phyloP scores from a whole-genome alignment of 2,329 filamentous ascomycete species.

The Phialocephala subalpina region DNA sequence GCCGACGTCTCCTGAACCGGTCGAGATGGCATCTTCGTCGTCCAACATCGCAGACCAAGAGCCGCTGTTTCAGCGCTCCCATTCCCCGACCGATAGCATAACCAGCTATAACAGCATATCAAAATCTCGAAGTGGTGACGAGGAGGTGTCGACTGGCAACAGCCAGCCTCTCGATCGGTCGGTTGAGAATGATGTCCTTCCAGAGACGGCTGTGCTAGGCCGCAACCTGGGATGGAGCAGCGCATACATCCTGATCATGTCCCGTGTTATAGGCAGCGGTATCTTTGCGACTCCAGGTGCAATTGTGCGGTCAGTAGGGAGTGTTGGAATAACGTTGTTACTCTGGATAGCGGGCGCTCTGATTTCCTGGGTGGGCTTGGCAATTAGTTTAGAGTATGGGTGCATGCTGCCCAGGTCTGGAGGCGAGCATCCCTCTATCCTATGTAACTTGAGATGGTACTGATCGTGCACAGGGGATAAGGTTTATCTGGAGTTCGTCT shows the following conservation, averaged over 20 bases:
- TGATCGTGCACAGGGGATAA: neutral
- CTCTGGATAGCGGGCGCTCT: neutral
- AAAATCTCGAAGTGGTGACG: neutral
- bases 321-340: neutral
- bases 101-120: slow-evolving; percentile 5
- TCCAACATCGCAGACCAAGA: slow-evolving; percentile 13
- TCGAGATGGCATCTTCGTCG: slow-evolving; percentile 17
- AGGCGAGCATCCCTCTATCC: neutral
- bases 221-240: slow-evolving; percentile 1
- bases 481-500: neutral
- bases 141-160: neutral
- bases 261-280: slow-evolving; percentile 4
- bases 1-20: slow-evolving; percentile 11
- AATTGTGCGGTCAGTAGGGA: neutral
- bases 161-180: neutral
- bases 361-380: slow-evolving; percentile 1
- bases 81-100: slow-evolving; percentile 9
- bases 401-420: slow-evolving; percentile 2
- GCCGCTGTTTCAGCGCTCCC: slow-evolving; percentile 16
- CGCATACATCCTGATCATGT: neutral
- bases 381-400: neutral
- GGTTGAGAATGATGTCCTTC: neutral
- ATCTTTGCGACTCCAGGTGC: slow-evolving; percentile 4
- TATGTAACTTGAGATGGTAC: neutral
- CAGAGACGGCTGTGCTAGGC: neutral